These are phyloP conservation scores for Daedaleopsis nitida DNA, from an alignment of 768 basidiomycete species.

Conservation along the genomic window DNA sequence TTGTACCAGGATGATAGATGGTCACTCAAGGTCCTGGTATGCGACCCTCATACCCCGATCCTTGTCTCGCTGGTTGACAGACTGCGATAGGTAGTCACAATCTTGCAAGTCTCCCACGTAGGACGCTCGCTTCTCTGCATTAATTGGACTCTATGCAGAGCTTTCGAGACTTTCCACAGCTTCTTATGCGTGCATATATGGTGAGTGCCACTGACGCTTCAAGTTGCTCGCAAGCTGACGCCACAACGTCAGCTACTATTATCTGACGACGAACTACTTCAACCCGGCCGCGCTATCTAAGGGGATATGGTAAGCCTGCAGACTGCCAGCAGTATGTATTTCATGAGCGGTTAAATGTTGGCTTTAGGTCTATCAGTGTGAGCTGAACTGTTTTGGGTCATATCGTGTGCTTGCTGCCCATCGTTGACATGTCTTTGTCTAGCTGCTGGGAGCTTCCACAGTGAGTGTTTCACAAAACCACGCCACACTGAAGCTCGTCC, in stretches of 20 bases:
- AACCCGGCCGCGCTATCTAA: conserved; percentile 9
- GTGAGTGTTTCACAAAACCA: not conserved
- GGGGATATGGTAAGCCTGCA: conserved; percentile 8
- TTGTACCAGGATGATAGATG: conserved; percentile 2
- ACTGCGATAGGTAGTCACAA: not conserved
- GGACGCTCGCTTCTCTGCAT: not conserved
- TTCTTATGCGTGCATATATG: conserved; percentile 10
- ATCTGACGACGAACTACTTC: conserved; percentile 14
- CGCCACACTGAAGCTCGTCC: not conserved
- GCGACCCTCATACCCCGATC: not conserved
- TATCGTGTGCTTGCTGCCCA: not conserved
- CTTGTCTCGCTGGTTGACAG: no score
- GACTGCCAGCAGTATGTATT: not conserved
- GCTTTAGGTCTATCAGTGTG: conserved; percentile 11
- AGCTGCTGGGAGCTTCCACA: conserved; percentile 9
- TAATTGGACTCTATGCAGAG: not conserved
- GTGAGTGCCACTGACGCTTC: not conserved
- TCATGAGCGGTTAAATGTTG: no score
- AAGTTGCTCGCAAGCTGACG: not conserved
- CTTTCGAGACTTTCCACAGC: conserved; percentile 15
- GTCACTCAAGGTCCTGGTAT: conserved; percentile 1
- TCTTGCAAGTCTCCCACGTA: conserved; percentile 1
- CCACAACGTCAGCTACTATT: conserved; percentile 3
- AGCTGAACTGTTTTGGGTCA: not conserved
- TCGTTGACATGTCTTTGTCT: not conserved